Percentiles rank a stretch among this genome's conserved stretches.
phyloP scores from a whole-genome alignment of 352 stramenopile species.

The Globisporangium splendens region DNA sequence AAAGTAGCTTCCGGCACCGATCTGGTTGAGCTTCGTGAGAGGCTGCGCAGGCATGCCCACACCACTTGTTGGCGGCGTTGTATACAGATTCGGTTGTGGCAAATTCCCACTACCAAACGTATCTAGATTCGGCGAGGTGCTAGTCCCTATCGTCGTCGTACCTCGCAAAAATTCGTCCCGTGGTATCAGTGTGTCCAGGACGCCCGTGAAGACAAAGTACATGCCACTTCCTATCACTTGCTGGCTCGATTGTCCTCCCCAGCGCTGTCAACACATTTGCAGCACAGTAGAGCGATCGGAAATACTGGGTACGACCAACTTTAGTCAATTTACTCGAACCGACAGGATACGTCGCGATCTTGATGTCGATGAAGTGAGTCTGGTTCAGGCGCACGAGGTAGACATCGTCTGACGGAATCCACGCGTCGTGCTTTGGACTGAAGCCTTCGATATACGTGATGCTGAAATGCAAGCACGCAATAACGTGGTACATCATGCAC shows the following conservation, averaged over 20 bases:
- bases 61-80: not conserved
- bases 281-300: slow-evolving; percentile 60
- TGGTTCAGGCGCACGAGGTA: slow-evolving; percentile 31
- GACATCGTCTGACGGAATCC: slow-evolving; percentile 51
- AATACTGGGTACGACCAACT: slow-evolving; percentile 48
- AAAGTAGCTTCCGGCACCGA: slow-evolving; percentile 55
- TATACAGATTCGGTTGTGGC: too few relatives aligned
- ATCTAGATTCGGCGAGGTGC: not conserved
- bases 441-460: slow-evolving; percentile 60
- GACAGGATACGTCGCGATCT: slow-evolving; percentile 18
- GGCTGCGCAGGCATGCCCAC: slow-evolving; percentile 5
- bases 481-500: slow-evolving; percentile 51
- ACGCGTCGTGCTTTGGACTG: slow-evolving; percentile 29
- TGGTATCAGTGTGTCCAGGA: slow-evolving; percentile 44
- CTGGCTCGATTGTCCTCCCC: slow-evolving; percentile 45
- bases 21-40: slow-evolving; percentile 51
- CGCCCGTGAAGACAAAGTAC: slow-evolving; percentile 71
- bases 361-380: slow-evolving; percentile 23
- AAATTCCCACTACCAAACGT: too few relatives aligned
- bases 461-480: slow-evolving; percentile 61
- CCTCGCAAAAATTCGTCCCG: slow-evolving; percentile 31
- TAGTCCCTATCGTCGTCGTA: slow-evolving; percentile 23
- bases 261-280: slow-evolving; percentile 53
- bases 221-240: slow-evolving; percentile 59
- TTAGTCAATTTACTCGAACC: slow-evolving; percentile 18